A percentile compares a stretch with the other conserved stretches of the same genome.
Evolutionary conservation across 306 rosid species (phyloP).

Genomic region (Erythrophleum fordii): DNA sequence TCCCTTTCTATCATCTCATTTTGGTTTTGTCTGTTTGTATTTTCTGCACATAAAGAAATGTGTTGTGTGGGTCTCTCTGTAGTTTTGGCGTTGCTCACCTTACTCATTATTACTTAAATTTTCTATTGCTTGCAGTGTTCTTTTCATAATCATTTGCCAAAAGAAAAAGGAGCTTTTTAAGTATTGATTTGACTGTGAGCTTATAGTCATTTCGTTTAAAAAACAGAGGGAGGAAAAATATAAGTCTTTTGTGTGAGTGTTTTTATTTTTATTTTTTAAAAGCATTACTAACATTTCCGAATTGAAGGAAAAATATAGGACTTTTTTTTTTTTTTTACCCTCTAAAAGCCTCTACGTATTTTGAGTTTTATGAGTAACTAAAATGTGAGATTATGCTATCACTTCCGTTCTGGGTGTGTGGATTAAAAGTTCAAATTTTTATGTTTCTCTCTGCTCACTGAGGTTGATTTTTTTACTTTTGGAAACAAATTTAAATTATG

Average conservation of each 20-base stretch:
- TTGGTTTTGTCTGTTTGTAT: slow-evolving; percentile 14
- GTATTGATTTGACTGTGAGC: background rate
- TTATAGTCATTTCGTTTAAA: background rate
- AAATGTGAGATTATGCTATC: slow-evolving; percentile 17
- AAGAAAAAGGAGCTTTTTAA: background rate
- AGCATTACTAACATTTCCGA: background rate
- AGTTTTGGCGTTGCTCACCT: background rate
- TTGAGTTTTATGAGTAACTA: background rate
- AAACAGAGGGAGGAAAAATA: background rate
- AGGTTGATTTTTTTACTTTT: slow-evolving; percentile 11
- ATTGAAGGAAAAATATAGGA: background rate
- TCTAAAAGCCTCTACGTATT: background rate
- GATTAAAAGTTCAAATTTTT: slow-evolving; percentile 42
- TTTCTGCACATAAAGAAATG: slow-evolving; percentile 24
- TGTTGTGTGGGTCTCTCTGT: slow-evolving; percentile 14
- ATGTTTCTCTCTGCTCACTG: slow-evolving; percentile 11
- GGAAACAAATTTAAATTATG: background rate
- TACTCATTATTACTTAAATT: slow-evolving; percentile 20
- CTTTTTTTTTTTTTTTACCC: background rate
- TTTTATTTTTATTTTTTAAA: no score
- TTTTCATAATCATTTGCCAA: background rate
- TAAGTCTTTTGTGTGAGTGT: background rate
- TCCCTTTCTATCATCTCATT: slow-evolving; percentile 9
- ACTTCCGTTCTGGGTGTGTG: background rate
- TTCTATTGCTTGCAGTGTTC: slow-evolving; percentile 5